Percentiles rank a stretch among this genome's conserved stretches.
These are phyloP conservation scores for Lentinula detonsa DNA, from an alignment of 768 basidiomycete genomes.

Conservation along the genomic window DNA sequence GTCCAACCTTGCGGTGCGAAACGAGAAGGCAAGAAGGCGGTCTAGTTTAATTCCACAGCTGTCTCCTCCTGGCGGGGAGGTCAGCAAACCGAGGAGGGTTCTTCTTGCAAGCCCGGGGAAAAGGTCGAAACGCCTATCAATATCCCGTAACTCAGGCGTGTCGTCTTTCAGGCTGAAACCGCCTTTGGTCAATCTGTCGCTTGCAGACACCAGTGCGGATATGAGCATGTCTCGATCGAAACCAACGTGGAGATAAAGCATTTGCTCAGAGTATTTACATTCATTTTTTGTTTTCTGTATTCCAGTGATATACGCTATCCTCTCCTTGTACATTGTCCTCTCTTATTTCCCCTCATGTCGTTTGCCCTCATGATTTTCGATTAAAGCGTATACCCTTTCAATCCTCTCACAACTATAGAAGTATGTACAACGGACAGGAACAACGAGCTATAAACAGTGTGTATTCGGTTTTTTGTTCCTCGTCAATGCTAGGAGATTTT, in stretches of 20 bases:
- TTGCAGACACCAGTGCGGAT: constrained; percentile 35
- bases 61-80: constrained; percentile 38
- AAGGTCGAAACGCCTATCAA: constrained; percentile 50
- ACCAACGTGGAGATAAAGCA: constrained; percentile 54
- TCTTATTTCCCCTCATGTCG: neutral
- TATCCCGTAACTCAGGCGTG: constrained; percentile 23
- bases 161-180: constrained; percentile 23
- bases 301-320: neutral
- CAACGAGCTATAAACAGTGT: no score
- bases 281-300: neutral
- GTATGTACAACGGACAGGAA: neutral
- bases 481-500: no score
- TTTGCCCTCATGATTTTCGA: neutral
- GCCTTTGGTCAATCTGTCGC: constrained; percentile 15
- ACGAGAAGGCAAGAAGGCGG: constrained; percentile 65
- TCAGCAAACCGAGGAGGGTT: constrained; percentile 34
- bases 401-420: neutral
- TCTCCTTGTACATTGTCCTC: neutral
- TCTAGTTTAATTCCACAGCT: constrained; percentile 80
- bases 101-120: constrained; percentile 52
- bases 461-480: neutral
- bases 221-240: constrained; percentile 40
- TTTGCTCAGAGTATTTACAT: constrained; percentile 4
- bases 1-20: constrained; percentile 73
- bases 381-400: neutral